A percentile compares a stretch with the other conserved stretches of the same genome.
Conservation (phyloP, 2,329 filamentous ascomycete genomes). For the Dichotomopilus funicola region DNA sequence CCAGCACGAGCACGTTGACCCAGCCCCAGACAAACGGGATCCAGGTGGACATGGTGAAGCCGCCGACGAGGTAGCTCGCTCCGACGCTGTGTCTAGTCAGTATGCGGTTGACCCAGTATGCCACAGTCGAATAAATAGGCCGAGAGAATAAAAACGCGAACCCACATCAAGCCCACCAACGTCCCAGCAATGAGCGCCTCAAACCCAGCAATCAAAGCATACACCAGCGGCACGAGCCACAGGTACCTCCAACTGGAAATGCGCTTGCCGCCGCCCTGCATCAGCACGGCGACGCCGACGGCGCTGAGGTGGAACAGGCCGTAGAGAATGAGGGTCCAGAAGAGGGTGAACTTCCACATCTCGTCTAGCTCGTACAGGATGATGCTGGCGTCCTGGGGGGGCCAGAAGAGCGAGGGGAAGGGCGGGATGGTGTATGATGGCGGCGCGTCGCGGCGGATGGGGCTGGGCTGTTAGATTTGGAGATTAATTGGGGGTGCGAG, state of each 20-base stretch:
- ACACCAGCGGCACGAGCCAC: slow-evolving; percentile 67
- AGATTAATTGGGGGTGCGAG: neutral
- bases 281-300: slow-evolving; percentile 62
- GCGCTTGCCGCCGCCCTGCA: slow-evolving; percentile 54
- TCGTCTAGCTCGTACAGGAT: slow-evolving; percentile 68
- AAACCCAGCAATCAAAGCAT: slow-evolving; percentile 62
- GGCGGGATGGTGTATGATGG: slow-evolving; percentile 58
- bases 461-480: slow-evolving; percentile 8
- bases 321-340: slow-evolving; percentile 80
- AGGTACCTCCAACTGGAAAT: slow-evolving; percentile 53
- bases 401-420: slow-evolving; percentile 81
- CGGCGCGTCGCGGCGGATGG: slow-evolving; percentile 32
- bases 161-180: slow-evolving; percentile 73
- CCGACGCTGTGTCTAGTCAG: slow-evolving; percentile 51
- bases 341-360: slow-evolving; percentile 80
- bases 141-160: slow-evolving; percentile 14
- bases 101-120: too few relatives aligned
- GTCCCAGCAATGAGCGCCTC: slow-evolving; percentile 77
- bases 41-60: slow-evolving; percentile 91
- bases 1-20: slow-evolving; percentile 74
- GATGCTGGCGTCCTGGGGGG: slow-evolving; percentile 44
- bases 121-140: too few relatives aligned
- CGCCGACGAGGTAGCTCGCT: slow-evolving; percentile 72
- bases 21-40: slow-evolving; percentile 84
- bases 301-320: slow-evolving; percentile 67